A percentile compares a stretch with the other conserved stretches of the same genome.
These are phyloP conservation scores for Trichocomaceae sp. DNA, from an alignment of 2,329 filamentous ascomycete species.

Conservation along the genomic window DNA sequence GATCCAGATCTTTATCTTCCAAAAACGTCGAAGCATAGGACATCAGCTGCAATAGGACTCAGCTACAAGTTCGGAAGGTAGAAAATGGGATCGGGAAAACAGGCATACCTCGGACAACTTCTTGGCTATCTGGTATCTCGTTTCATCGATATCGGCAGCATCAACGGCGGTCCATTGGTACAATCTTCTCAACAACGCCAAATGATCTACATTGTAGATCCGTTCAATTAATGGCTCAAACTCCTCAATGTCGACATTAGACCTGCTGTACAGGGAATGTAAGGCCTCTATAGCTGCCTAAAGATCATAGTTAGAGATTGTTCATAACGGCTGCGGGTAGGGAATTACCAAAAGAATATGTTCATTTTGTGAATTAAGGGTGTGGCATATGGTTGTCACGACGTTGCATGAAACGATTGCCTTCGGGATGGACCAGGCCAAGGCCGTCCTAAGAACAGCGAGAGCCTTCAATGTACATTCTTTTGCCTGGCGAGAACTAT, in stretches of 20 bases:
- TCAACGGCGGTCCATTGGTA: slow-evolving; percentile 76
- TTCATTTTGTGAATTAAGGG: slow-evolving; percentile 63
- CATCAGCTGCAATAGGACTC: slow-evolving; percentile 57
- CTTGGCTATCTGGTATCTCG: slow-evolving; percentile 86
- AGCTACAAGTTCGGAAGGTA: neutral
- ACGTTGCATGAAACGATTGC: slow-evolving; percentile 67
- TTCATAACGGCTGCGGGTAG: neutral
- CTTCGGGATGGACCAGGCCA: slow-evolving; percentile 82
- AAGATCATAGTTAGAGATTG: neutral
- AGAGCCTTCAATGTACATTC: slow-evolving; percentile 69
- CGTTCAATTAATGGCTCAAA: slow-evolving; percentile 71
- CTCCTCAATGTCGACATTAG: slow-evolving; percentile 68
- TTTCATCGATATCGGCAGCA: slow-evolving; percentile 76
- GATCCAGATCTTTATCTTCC: slow-evolving; percentile 64
- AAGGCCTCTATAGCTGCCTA: slow-evolving; percentile 74
- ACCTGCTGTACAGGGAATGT: slow-evolving; percentile 72
- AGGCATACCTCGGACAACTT: slow-evolving; percentile 77
- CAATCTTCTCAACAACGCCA: slow-evolving; percentile 64
- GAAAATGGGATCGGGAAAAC: neutral
- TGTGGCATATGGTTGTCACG: slow-evolving; percentile 63
- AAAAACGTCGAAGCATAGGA: slow-evolving; percentile 80
- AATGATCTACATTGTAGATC: slow-evolving; percentile 66
- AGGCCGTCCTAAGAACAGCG: slow-evolving; percentile 67
- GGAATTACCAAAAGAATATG: slow-evolving; percentile 64
- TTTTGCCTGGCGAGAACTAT: slow-evolving; percentile 60